Evolutionary conservation across 176 grass and related monocot species (phyloP).

Genomic region (Juncus effusus): DNA sequence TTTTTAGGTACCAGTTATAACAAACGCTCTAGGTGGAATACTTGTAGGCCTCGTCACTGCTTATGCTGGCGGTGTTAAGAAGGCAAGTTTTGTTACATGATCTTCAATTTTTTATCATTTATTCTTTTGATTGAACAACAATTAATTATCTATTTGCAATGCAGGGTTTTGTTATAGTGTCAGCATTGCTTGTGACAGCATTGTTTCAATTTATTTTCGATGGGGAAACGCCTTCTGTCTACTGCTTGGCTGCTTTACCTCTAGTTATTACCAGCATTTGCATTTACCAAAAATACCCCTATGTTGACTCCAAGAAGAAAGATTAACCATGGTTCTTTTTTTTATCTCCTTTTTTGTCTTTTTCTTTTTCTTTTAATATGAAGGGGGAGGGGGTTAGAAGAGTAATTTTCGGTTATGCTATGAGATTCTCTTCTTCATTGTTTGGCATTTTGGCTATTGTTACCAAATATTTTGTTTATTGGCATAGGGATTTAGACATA

Average conservation of each 20-base stretch:
- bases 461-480: too few relatives aligned
- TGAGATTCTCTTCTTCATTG: too few relatives aligned
- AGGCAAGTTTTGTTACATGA: slow-evolving; percentile 44
- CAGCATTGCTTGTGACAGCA: slow-evolving; percentile 89
- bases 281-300: slow-evolving; percentile 97
- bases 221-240: slow-evolving; percentile 67
- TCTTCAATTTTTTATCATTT: background rate
- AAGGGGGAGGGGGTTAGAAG: too few relatives aligned
- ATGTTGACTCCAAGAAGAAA: slow-evolving; percentile 78
- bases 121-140: slow-evolving; percentile 12
- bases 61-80: slow-evolving; percentile 88
- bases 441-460: too few relatives aligned
- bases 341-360: too few relatives aligned
- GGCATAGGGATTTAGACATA: too few relatives aligned
- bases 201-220: slow-evolving; percentile 79
- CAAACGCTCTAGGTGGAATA: slow-evolving; percentile 90
- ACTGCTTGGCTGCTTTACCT: slow-evolving; percentile 69
- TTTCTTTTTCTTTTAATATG: too few relatives aligned
- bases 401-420: too few relatives aligned
- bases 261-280: slow-evolving; percentile 86
- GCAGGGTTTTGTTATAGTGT: slow-evolving; percentile 98
- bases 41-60: slow-evolving; percentile 98
- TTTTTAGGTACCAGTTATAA: slow-evolving; percentile 70
- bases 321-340: slow-evolving; percentile 26
- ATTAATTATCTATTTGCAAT: slow-evolving; percentile 31